Base-by-base conservation (phyloP, 352 stramenopile genomes). In the Bremia lactucae region DNA sequence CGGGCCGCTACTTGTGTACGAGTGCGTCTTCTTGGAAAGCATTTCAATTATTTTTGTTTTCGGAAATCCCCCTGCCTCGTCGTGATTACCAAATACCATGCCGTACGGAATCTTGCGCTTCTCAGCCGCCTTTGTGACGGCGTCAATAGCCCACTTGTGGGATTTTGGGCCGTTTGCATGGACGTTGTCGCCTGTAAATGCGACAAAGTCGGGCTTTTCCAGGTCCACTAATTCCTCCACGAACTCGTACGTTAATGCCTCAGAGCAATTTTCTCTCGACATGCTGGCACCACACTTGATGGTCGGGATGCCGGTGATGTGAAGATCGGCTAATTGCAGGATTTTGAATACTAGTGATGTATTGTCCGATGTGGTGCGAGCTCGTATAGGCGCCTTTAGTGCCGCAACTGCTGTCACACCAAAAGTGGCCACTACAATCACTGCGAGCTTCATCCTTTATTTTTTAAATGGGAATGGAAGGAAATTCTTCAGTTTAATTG, bases 11-110 rank as follows among this genome's bases (percentile, higher is more conserved):
- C 58, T 44, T 0, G 45, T 68, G 50, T 83, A 76, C 36, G 67
- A 72, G 42, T 71, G 49, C 19, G 55, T 59, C 22, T 59, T 57
- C 9, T 59, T 19, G 3, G 62, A 59, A 8, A 72, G 33, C 19
- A 61, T 53, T 9, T 47, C 31, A 1, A 72, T 29, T 43, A 83
- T 73, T 9, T 60, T 53, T 18, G 69, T 49, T 29, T 61, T 40
- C 2, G 46, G 52, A 16, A 65, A 68, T 2, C 55, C 62, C 1
- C 59, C 55, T 26, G 75, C 65, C 22, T 83, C 52, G 38, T 83
- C 70, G 36, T 83, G 70, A 46, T 83, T 83, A 26, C 70, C 70
- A 29, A 83, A 73, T 6, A 83, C 55, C 46, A 78, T 68, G 3
- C 55, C 58, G 38, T 74, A 83, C 19, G 67, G 65, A 15, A 80